phyloP scores from a whole-genome alignment of 495 filamentous ascomycete species.

The Aspergillus leporis region DNA sequence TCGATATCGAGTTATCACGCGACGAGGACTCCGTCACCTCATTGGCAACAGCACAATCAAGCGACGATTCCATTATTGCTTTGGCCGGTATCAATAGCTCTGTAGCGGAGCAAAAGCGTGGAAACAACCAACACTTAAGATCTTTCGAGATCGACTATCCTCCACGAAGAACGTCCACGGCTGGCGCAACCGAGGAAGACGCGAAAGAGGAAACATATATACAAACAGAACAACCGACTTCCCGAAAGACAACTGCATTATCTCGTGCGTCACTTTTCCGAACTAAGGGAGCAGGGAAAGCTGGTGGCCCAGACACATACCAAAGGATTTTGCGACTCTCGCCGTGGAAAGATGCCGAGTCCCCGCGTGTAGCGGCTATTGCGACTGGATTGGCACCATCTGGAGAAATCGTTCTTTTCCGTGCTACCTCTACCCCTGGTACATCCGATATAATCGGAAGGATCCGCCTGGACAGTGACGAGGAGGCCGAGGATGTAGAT shows the following conservation, averaged over 20 bases:
- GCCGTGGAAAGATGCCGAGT: conserved; percentile 49
- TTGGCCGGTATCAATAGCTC: conserved; percentile 88
- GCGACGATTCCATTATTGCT: conserved; percentile 58
- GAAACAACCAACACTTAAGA: conserved; percentile 85
- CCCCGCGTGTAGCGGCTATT: conserved; percentile 65
- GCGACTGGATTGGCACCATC: conserved; percentile 72
- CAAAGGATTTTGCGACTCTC: conserved; percentile 77
- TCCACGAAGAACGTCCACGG: conserved; percentile 14
- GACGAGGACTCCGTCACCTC: conserved; percentile 92
- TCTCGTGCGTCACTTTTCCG: conserved; percentile 66
- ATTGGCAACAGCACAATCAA: conserved; percentile 63
- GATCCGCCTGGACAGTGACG: conserved; percentile 57
- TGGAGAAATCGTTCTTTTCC: conserved; percentile 78
- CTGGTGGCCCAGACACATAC: conserved; percentile 63
- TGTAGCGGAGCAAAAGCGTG: conserved; percentile 63
- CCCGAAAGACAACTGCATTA: conserved; percentile 52
- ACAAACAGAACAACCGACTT: conserved; percentile 22
- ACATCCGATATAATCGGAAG: conserved; percentile 64
- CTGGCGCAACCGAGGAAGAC: conserved; percentile 18
- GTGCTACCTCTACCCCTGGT: conserved; percentile 55
- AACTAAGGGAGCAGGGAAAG: conserved; percentile 39
- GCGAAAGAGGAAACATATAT: conserved; percentile 26
- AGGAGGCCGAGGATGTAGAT: conserved; percentile 84
- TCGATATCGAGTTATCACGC: conserved; percentile 76
- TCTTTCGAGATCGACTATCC: conserved; percentile 66